A percentile compares a stretch with the other conserved stretches of the same genome.
These are phyloP conservation scores for Kernera saxatilis DNA, from an alignment of 345 rosid species.

Conservation along the genomic window DNA sequence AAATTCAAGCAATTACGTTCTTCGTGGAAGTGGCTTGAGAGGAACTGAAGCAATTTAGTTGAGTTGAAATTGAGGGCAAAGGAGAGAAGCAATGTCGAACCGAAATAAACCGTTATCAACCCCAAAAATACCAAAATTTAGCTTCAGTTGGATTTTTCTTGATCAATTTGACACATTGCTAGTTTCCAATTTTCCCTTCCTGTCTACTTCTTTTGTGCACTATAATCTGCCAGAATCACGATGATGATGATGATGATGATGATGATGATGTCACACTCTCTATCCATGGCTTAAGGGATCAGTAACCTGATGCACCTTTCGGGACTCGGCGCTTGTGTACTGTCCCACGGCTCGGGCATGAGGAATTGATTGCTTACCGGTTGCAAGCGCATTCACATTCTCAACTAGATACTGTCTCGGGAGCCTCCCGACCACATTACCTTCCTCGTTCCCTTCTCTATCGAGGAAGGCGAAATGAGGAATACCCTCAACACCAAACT, in stretches of 20 bases:
- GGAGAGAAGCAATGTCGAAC: background rate
- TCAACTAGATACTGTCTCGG: constrained; percentile 72
- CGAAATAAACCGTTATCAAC: background rate
- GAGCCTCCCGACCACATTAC: constrained; percentile 86
- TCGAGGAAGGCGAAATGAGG: constrained; percentile 91
- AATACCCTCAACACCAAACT: constrained; percentile 97
- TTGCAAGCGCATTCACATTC: constrained; percentile 77
- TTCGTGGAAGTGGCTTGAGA: too few species aligned
- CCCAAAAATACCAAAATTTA: background rate
- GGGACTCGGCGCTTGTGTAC: constrained; percentile 62
- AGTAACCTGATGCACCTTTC: constrained; percentile 65
- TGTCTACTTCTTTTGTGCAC: constrained; percentile 12
- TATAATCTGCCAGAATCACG: background rate
- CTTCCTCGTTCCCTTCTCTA: constrained; percentile 84
- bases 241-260: background rate
- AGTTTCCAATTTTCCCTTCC: background rate
- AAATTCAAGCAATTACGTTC: too few species aligned
- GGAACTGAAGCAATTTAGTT: too few species aligned
- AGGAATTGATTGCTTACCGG: constrained; percentile 66
- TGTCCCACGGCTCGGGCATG: constrained; percentile 87
- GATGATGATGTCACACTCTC: background rate
- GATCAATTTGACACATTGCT: background rate
- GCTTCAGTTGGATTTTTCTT: background rate
- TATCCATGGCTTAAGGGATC: constrained; percentile 95
- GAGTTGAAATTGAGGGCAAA: background rate